A percentile compares a stretch with the other conserved stretches of the same genome.
These are phyloP conservation scores for Aleurites moluccanus DNA, from an alignment of 441 rosid genomes.

Conservation along the genomic window DNA sequence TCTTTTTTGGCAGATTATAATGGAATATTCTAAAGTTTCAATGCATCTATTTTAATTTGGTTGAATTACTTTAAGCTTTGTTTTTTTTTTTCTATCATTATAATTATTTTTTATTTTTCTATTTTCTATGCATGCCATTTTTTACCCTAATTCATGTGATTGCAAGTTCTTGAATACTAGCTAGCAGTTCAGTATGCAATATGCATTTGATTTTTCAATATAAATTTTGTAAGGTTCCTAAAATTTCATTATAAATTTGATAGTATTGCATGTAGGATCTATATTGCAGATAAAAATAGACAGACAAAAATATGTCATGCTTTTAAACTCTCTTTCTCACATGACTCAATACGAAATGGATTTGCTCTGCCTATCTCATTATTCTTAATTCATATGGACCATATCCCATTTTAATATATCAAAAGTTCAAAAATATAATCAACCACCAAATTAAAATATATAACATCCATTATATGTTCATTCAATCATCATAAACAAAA, in stretches of 20 bases:
- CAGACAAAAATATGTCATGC: constrained; percentile 36
- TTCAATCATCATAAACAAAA: too few species aligned
- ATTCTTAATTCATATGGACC: too few species aligned
- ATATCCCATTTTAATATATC: background rate
- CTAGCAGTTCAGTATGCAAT: background rate
- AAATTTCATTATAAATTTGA: background rate
- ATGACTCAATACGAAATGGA: constrained; percentile 28
- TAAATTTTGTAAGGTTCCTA: background rate
- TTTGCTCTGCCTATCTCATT: constrained; percentile 16
- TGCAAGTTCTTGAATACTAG: constrained; percentile 16
- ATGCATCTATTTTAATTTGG: too few species aligned
- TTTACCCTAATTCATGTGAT: background rate
- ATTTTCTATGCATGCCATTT: constrained; percentile 16
- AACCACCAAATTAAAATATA: too few species aligned
- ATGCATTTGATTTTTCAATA: background rate
- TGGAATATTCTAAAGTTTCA: too few species aligned
- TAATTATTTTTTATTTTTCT: background rate
- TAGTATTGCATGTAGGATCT: constrained; percentile 28
- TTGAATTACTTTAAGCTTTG: constrained; percentile 30
- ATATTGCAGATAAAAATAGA: constrained; percentile 29
- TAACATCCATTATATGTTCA: too few species aligned
- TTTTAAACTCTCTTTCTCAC: constrained; percentile 25
- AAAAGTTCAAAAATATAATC: constrained; percentile 9
- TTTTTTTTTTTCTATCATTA: background rate
- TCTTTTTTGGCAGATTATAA: too few species aligned